phyloP scores from a whole-genome alignment of 2,329 filamentous ascomycete species.

The Alternaria consortialis region DNA sequence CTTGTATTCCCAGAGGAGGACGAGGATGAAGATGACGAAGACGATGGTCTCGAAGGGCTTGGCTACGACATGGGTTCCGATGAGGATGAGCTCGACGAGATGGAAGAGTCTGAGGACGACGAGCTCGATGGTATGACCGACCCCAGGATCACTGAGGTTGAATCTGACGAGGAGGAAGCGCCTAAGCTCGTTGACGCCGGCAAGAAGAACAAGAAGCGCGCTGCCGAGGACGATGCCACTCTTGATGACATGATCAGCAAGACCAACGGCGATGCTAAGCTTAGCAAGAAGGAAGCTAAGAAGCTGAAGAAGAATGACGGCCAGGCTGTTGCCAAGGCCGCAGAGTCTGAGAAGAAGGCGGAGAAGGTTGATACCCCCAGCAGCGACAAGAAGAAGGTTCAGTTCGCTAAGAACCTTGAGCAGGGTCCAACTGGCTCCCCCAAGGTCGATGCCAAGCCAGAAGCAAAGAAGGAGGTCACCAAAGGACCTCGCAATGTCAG shows the following conservation, averaged over 20 bases:
- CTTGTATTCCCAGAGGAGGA: conserved; percentile 72
- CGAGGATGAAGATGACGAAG: conserved; percentile 67
- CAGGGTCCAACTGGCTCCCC: conserved; percentile 79
- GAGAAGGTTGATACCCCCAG: conserved; percentile 59
- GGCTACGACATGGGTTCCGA: conserved; percentile 85
- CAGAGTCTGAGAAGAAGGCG: conserved; percentile 63
- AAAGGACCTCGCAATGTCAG: conserved; percentile 77
- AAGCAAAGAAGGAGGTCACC: conserved; percentile 62
- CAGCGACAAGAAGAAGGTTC: conserved; percentile 84
- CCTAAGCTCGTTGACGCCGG: conserved; percentile 61
- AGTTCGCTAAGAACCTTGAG: conserved; percentile 99
- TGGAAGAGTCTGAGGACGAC: conserved; percentile 59
- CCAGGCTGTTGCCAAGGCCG: conserved; percentile 70
- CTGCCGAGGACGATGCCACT: conserved; percentile 68
- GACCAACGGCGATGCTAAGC: conserved; percentile 73
- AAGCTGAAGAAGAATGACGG: conserved; percentile 99
- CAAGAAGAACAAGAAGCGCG: conserved; percentile 85
- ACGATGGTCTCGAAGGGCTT: conserved; percentile 67
- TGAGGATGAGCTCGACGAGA: conserved; percentile 74
- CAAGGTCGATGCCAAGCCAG: conserved; percentile 56
- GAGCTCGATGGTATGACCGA: conserved; percentile 71
- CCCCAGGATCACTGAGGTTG: conserved; percentile 84
- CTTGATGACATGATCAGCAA: conserved; percentile 90
- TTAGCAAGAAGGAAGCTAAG: conserved; percentile 97
- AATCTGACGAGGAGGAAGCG: conserved; percentile 76